Evolutionary conservation across 1,139 yeast genomes (phyloP).

Genomic region (Fermentozyma sake): DNA sequence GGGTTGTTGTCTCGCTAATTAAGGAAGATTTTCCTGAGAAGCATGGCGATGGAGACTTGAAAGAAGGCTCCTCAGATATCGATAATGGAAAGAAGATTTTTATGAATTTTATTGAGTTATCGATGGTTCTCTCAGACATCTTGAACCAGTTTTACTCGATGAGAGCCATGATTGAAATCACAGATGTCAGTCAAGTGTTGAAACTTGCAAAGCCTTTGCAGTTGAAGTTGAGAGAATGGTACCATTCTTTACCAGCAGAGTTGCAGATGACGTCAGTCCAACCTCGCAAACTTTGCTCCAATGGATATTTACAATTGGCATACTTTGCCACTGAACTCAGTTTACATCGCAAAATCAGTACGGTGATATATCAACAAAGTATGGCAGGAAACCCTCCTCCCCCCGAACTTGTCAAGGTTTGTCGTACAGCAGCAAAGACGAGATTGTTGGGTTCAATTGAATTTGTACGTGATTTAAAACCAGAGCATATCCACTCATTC

Average conservation of each 20-base stretch:
- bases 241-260: constrained; percentile 67
- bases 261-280: constrained; percentile 62
- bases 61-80: constrained; percentile 64
- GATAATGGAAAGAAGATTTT: constrained; percentile 71
- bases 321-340: constrained; percentile 87
- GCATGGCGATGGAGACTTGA: constrained; percentile 52
- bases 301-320: constrained; percentile 76
- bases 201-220: constrained; percentile 83
- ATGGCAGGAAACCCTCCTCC: constrained; percentile 41
- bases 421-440: constrained; percentile 81
- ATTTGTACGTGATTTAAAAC: constrained; percentile 68
- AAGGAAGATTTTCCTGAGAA: constrained; percentile 77
- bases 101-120: constrained; percentile 62
- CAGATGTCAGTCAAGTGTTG: constrained; percentile 60
- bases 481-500: constrained; percentile 79
- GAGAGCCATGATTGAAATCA: constrained; percentile 53
- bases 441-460: constrained; percentile 78
- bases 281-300: constrained; percentile 57
- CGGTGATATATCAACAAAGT: constrained; percentile 47
- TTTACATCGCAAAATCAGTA: constrained; percentile 73
- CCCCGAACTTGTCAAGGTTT: constrained; percentile 57
- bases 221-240: constrained; percentile 75
- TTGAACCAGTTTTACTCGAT: constrained; percentile 67
- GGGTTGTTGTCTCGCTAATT: constrained; percentile 60
- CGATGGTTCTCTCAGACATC: constrained; percentile 70